Percentiles rank a stretch among this genome's conserved stretches.
Evolutionary conservation across 116 monocot species (phyloP).

Genomic region (Iris pallida): DNA sequence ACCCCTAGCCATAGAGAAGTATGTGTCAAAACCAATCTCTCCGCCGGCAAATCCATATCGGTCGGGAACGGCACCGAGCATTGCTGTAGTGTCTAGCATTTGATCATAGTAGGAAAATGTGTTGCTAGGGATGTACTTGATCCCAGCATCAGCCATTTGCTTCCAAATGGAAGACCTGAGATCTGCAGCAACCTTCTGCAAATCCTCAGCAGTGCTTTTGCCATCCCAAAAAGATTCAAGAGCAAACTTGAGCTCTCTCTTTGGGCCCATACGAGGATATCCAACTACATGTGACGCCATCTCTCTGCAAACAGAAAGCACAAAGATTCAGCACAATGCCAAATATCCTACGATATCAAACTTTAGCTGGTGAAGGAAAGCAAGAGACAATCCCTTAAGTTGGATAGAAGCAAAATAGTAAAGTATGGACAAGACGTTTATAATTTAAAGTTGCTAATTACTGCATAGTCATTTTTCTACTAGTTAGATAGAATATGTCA

Average conservation of each 20-base stretch:
- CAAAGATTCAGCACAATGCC: not conserved
- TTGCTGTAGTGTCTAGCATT: slow-evolving; percentile 27
- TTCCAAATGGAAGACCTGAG: slow-evolving; percentile 33
- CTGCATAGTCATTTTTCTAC: no score
- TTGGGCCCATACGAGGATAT: slow-evolving; percentile 37
- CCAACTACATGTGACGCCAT: slow-evolving; percentile 38
- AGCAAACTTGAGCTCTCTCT: slow-evolving; percentile 45
- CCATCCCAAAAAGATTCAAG: slow-evolving; percentile 38
- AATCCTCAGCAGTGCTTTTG: slow-evolving; percentile 30
- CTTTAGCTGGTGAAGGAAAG: not conserved
- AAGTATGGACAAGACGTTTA: not conserved
- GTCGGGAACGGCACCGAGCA: slow-evolving; percentile 34
- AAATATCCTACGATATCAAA: not conserved
- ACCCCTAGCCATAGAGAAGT: slow-evolving; percentile 45
- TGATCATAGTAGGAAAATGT: slow-evolving; percentile 37
- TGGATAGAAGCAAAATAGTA: not conserved
- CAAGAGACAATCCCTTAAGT: no score
- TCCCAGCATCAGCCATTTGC: slow-evolving; percentile 27
- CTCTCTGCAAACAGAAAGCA: slow-evolving; percentile 2
- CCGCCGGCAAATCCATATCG: slow-evolving; percentile 31
- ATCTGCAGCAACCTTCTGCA: slow-evolving; percentile 37
- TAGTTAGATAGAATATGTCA: no score
- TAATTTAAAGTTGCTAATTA: no score
- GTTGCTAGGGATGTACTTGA: slow-evolving; percentile 35
- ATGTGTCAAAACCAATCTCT: slow-evolving; percentile 38